These are phyloP conservation scores for Madurella mycetomatis DNA, from an alignment of 2,329 filamentous ascomycete genomes.

Conservation along the genomic window DNA sequence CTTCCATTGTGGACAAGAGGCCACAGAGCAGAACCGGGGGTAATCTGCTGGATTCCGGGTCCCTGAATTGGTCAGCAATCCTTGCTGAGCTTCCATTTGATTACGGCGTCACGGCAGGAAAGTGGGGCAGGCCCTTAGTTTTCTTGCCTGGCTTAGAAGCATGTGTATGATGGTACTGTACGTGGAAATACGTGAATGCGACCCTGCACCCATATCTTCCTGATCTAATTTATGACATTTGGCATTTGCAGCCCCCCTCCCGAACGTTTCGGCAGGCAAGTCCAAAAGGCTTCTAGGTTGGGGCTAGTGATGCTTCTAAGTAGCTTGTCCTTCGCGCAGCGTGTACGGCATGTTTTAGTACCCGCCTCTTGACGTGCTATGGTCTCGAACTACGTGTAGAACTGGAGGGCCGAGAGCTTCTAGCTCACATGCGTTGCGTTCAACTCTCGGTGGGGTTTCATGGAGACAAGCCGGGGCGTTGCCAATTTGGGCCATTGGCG, in stretches of 20 bases:
- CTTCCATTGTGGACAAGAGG: conserved; percentile 2
- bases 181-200: neutral
- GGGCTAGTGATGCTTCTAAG: too few species aligned
- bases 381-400: too few species aligned
- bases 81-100: conserved; percentile 22
- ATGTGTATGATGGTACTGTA: neutral
- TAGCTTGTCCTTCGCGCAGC: too few species aligned
- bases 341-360: too few species aligned
- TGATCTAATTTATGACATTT: neutral
- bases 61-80: conserved; percentile 28
- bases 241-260: too few species aligned
- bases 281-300: too few species aligned
- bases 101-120: conserved; percentile 20
- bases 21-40: conserved; percentile 13
- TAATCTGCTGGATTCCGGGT: conserved; percentile 11
- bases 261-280: too few species aligned
- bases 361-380: too few species aligned
- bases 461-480: conserved; percentile 10
- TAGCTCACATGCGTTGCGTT: neutral
- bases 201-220: neutral
- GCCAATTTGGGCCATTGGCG: conserved; percentile 17
- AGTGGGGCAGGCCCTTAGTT: conserved; percentile 15
- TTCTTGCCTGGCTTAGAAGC: conserved; percentile 7
- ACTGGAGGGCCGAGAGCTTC: neutral
- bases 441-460: neutral